Base-by-base conservation (phyloP, 495 filamentous ascomycete genomes). In the Peziza echinospora region DNA sequence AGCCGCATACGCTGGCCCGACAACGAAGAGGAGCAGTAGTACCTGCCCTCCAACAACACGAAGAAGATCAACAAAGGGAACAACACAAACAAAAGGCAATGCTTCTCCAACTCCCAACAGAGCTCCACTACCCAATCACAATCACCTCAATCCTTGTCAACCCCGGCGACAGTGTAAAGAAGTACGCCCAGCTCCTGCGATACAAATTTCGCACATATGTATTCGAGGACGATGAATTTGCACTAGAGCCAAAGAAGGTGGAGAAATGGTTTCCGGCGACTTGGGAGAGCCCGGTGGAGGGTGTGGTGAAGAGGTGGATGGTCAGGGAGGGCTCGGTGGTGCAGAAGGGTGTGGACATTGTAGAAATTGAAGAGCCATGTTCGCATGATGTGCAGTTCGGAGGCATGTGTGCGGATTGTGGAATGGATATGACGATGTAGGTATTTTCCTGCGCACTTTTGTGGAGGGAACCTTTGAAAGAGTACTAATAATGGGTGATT, bases 351-450 rank as follows among this genome's bases (percentile, higher is more conserved):
- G 53, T 67, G 43, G 65, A 73, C 19, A 71, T 87, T 51, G 67
- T 83, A 21, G 77, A 81, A 47, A 79, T 96, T 46, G 80, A 92
- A 53, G 89, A 99, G 65, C 77, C 79, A 45, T 99, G 89, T 63
- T 69, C 78, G 25, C 89, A 99, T 62, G 79, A 81, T 53, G 68
- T 92, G 24, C 89, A 99, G 58, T 96, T 80, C 53, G 78, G 75
- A 40, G 85, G 84, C 11, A 70, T 99, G 39, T 99, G 89, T 64
- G 81, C 73, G 26, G 71, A 81, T 51, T 99, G 89, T 63, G 91
- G 89, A 44, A 85, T 92, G 67, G 87, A 99, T 60, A 96, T 99
- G 91, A 94, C 82, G 45, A 72, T 70, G 76, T 78, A 66, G 49
- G 71, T 49, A 24, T 34, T 39, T 26, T 30, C 41, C 9, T 5